Base-by-base conservation (phyloP, 75 land plant species). In the Selaginella moellendorffii region DNA sequence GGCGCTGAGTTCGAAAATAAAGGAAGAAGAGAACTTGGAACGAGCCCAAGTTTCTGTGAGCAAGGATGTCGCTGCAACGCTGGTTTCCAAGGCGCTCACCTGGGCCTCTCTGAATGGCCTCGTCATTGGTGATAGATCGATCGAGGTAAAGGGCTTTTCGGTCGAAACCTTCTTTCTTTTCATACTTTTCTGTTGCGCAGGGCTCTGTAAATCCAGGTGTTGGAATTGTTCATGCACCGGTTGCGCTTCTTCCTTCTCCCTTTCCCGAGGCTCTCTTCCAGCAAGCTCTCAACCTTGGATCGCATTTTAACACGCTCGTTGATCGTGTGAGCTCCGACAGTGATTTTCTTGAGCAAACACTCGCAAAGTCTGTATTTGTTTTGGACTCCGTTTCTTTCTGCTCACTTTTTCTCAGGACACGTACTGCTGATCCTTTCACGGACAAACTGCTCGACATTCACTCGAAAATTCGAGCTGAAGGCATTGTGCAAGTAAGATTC, bases 41-140 rank as follows among this genome's bases (percentile, higher is more conserved):
- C n/a, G 19, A 56, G 19, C 2, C 9, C 24, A 23, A 23, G 67
- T 23, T 58, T 56, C 25, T 23, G 29, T 72, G n/a, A 24, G 66
- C n/a, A 28, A 52, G 10, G 71, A 60, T 30, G 30, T 85, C 31
- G 65, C 71, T 19, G 63, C 74, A 63, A 63, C 82, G 69, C 62
- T 88, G 63, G 80, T 81, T n/a, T 66, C 72, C 28, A 83, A 88
- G 27, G 89, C 90, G 20, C 77, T 92, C 22, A 81, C 84, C 9
- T 92, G 90, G 89, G 78, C 90, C 52, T 80, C 90, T 52, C 76
- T 92, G 54, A 81, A 88, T 77, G 97, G 97, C 53, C 74, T 88
- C 65, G 73, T 90, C 31, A 81, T 87, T 61, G 97, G 88, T 0
- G 88, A 87, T 65, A 80, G 66, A 54, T 22, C 65, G 28, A 30